Base-by-base conservation (phyloP, 441 rosid genomes). In the Cnidoscolus chayamansa region DNA sequence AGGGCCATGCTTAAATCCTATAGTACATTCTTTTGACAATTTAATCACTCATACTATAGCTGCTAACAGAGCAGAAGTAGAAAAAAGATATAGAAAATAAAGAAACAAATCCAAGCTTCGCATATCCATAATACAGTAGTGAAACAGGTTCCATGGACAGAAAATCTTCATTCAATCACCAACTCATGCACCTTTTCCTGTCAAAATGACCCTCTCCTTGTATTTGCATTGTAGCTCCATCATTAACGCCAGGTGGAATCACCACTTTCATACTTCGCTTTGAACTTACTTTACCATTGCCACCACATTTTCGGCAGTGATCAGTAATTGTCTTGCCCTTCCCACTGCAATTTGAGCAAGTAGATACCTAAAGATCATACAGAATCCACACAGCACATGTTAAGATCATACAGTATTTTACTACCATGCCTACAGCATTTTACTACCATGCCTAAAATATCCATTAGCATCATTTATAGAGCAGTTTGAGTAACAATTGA, bases 321-420 rank as follows among this genome's bases (percentile, higher is more conserved):
- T 92, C 96, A 68, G 93, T 92, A 67, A 94, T 81, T 74, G 87
- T 81, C 80, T 84, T 90, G 72, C 98, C 98, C n/a, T 85, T 82
- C 49, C 98, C 98, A 64, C 77, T 78, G 77, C 98, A 94, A 30
- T 79, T 87, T 63, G 89, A 81, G 81, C 97, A 94, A 66, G 92
- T 86, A 62, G 97, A 88, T 49, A 92, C 94, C 98, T 94, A 84
- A 64, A 76, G 55, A 77, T 70, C 77, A 85, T 37, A 72, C 15
- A 68, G 19, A 81, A 82, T 65, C 73, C 69, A 70, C 68, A 54
- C 40, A 59, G 73, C 48, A 79, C 35, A 48, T 32, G 32, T 20
- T 16, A 74, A 12, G 20, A 45, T 58, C 43, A 37, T 17, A 48
- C 53, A 72, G 68, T 25, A 25, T 25, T 25, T 25, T 25, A 25